Conservation (phyloP, 108 stramenopile species). For the Cyclostephanos tholiformis region DNA sequence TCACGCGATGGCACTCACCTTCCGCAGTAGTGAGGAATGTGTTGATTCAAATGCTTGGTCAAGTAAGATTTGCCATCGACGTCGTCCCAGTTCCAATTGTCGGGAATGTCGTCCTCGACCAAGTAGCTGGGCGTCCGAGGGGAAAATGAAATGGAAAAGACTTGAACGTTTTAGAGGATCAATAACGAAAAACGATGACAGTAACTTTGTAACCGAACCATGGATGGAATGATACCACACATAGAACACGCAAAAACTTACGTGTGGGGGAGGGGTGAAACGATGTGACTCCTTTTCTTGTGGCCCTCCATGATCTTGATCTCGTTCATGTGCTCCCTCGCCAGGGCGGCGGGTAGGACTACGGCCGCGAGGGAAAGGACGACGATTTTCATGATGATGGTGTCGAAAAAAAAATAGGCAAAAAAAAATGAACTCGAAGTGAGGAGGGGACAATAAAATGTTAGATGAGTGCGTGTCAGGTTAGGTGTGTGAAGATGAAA, state of each 20-base stretch:
- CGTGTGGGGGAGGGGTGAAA: slow-evolving; percentile 46
- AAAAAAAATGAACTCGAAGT: background rate
- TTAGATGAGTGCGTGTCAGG: no score
- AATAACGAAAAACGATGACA: no score
- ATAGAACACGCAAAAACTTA: slow-evolving; percentile 26
- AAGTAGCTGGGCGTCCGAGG: slow-evolving; percentile 22
- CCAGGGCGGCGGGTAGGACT: slow-evolving; percentile 3
- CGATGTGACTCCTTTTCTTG: slow-evolving; percentile 32
- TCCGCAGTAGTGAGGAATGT: slow-evolving; percentile 79
- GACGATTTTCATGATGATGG: slow-evolving; percentile 20
- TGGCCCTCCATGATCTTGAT: slow-evolving; percentile 44
- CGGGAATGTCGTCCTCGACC: slow-evolving; percentile 36
- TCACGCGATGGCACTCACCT: background rate
- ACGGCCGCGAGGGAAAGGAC: slow-evolving; percentile 25
- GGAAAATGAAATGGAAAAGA: background rate
- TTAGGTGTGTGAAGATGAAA: no score
- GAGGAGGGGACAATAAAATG: no score
- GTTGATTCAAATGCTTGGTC: slow-evolving; percentile 88
- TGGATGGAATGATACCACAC: background rate
- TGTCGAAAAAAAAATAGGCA: background rate
- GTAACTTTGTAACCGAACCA: background rate
- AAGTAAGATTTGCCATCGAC: slow-evolving; percentile 79
- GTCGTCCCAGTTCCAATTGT: slow-evolving; percentile 72
- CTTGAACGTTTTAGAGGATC: no score
- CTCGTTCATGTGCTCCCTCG: slow-evolving; percentile 38